Conservation (phyloP, 176 grass and related monocot genomes). For the Raddia guianensis region DNA sequence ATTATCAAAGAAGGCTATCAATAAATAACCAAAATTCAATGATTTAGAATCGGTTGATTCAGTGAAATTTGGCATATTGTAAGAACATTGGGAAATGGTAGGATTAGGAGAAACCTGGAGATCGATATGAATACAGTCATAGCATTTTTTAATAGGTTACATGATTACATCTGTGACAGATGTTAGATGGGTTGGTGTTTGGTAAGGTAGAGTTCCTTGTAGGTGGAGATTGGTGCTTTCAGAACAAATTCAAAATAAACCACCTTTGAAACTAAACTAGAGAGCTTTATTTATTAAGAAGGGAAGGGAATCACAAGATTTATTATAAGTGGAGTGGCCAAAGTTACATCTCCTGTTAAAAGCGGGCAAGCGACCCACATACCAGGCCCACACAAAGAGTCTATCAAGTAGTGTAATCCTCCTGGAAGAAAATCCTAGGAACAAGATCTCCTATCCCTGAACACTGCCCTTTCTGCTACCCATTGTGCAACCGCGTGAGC, state of each 20-base stretch:
- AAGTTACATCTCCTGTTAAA: too few relatives aligned
- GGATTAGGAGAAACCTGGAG: slow-evolving; percentile 3
- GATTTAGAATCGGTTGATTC: background rate
- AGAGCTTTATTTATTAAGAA: too few relatives aligned
- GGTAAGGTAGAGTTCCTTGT: background rate
- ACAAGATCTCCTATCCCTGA: too few relatives aligned
- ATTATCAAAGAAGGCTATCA: background rate
- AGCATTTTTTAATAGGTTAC: slow-evolving; percentile 12
- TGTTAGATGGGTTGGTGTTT: background rate
- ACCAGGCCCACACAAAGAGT: too few relatives aligned
- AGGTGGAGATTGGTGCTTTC: background rate
- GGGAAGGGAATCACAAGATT: too few relatives aligned
- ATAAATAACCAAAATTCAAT: background rate
- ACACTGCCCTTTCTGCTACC: too few relatives aligned
- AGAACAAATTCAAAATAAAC: background rate
- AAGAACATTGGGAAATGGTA: background rate
- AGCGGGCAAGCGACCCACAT: too few relatives aligned
- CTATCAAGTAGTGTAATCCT: too few relatives aligned
- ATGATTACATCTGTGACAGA: background rate
- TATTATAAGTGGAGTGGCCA: too few relatives aligned
- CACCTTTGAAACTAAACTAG: too few relatives aligned
- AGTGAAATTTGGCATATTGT: slow-evolving; percentile 17
- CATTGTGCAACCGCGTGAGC: too few relatives aligned
- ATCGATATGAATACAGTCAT: background rate
- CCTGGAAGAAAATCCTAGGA: too few relatives aligned